Evolutionary conservation across 1,284 basidiomycete genomes (phyloP).

Genomic region (Cutaneotrichosporon dermatis): DNA sequence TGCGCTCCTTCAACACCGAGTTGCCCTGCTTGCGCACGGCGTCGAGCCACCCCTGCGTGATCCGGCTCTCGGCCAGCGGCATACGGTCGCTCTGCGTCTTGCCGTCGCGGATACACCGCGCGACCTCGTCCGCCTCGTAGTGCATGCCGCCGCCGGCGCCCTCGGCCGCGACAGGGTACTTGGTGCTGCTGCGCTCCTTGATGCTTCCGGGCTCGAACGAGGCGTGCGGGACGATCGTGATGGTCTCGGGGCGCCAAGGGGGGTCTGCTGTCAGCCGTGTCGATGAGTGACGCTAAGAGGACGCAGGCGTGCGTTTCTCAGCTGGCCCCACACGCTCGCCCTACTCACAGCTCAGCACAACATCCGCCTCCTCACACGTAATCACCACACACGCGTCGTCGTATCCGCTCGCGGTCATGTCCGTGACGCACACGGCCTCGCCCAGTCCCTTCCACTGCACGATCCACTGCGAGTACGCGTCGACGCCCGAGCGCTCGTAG

Average conservation of each 20-base stretch:
- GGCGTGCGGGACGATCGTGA: conserved; percentile 52
- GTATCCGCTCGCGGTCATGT: conserved; percentile 27
- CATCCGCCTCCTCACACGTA: conserved; percentile 38
- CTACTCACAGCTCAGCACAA: conserved; percentile 37
- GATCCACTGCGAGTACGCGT: conserved; percentile 69
- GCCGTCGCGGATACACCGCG: conserved; percentile 68
- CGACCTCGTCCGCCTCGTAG: conserved; percentile 61
- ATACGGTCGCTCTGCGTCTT: conserved; percentile 69
- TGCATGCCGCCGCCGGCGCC: conserved; percentile 54
- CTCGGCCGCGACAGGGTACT: conserved; percentile 53
- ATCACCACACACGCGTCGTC: conserved; percentile 30
- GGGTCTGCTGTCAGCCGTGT: conserved; percentile 22
- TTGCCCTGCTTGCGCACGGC: conserved; percentile 55
- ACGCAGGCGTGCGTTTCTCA: neutral
- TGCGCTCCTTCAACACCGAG: too few species aligned
- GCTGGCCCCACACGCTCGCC: neutral
- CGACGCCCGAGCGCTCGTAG: conserved; percentile 69
- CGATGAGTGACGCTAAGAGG: too few species aligned
- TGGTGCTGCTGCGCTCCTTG: conserved; percentile 46
- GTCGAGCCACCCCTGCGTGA: conserved; percentile 77
- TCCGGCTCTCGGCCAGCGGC: conserved; percentile 68
- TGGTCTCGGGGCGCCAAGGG: conserved; percentile 31
- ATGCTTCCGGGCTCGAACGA: conserved; percentile 53
- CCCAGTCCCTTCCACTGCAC: conserved; percentile 59
- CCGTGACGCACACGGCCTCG: conserved; percentile 33